Conservation (phyloP, 768 basidiomycete genomes). For the Leccinum disarticulatum region DNA sequence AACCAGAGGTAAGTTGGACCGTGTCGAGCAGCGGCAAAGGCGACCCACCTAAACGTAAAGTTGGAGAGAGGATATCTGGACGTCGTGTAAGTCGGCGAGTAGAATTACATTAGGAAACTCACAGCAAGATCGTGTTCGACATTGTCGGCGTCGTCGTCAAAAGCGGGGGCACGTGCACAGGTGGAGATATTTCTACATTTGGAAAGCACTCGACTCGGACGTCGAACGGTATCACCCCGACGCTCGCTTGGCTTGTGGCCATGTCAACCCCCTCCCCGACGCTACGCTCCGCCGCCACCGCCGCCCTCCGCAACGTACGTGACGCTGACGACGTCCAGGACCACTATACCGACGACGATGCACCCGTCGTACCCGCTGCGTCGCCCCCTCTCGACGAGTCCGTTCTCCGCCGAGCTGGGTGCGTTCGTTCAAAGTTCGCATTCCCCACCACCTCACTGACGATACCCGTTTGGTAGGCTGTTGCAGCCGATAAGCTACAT, state of each 20-base stretch:
- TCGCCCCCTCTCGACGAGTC: constrained; percentile 37
- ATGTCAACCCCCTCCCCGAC: constrained; percentile 9
- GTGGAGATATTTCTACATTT: constrained; percentile 6
- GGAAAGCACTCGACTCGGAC: background rate
- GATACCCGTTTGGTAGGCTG: constrained; percentile 39
- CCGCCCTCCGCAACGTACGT: constrained; percentile 1
- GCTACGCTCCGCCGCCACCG: background rate
- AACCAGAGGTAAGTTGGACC: constrained; percentile 9
- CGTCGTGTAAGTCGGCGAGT: background rate
- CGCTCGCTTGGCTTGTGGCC: background rate
- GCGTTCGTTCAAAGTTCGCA: constrained; percentile 22
- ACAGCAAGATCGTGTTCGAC: constrained; percentile 57
- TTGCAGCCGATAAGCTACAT: constrained; percentile 55
- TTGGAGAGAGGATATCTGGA: constrained; percentile 81
- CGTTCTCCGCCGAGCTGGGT: constrained; percentile 56
- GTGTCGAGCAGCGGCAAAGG: constrained; percentile 2
- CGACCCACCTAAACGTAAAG: constrained; percentile 80
- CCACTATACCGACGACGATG: constrained; percentile 12
- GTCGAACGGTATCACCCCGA: constrained; percentile 3
- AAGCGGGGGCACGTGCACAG: constrained; percentile 12
- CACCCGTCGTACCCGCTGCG: constrained; percentile 11
- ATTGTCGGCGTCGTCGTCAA: constrained; percentile 24
- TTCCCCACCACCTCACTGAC: background rate
- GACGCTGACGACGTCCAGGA: background rate
- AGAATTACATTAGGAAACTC: background rate